phyloP scores from a whole-genome alignment of 2,329 filamentous ascomycete species.

The Cladosporium sp. region DNA sequence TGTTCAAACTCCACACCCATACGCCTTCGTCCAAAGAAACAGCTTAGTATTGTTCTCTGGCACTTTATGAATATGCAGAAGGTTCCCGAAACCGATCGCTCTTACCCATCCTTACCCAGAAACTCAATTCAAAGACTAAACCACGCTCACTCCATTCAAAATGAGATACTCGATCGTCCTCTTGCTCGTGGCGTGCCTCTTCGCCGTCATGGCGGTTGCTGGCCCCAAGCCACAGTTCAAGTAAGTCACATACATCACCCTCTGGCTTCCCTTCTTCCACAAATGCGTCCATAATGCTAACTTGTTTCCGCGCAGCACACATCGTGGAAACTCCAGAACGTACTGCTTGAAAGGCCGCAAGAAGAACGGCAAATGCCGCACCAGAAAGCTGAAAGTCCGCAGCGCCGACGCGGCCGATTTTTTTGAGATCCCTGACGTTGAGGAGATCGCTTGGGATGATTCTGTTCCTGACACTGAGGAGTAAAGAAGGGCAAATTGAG shows the following conservation, averaged over 20 bases:
- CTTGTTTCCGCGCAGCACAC: neutral
- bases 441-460: neutral
- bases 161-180: conserved; percentile 3
- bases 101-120: neutral
- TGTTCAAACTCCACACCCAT: no score
- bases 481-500: no score
- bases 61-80: neutral
- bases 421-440: conserved; percentile 9
- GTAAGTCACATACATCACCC: neutral
- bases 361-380: conserved; percentile 12
- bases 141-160: neutral
- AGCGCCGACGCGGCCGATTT: conserved; percentile 5
- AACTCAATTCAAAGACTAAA: neutral
- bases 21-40: neutral
- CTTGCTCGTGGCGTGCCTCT: conserved; percentile 6
- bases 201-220: neutral
- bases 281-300: neutral
- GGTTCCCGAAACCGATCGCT: neutral
- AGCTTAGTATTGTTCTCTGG: conserved; percentile 10
- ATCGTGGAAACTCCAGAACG: neutral
- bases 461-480: no score
- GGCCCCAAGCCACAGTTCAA: neutral
- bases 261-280: neutral
- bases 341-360: conserved; percentile 8
- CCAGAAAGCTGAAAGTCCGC: neutral